Percentiles rank a stretch among this genome's conserved stretches.
Conservation (phyloP, 73 alveolate species). For the Uronychia setigera region DNA sequence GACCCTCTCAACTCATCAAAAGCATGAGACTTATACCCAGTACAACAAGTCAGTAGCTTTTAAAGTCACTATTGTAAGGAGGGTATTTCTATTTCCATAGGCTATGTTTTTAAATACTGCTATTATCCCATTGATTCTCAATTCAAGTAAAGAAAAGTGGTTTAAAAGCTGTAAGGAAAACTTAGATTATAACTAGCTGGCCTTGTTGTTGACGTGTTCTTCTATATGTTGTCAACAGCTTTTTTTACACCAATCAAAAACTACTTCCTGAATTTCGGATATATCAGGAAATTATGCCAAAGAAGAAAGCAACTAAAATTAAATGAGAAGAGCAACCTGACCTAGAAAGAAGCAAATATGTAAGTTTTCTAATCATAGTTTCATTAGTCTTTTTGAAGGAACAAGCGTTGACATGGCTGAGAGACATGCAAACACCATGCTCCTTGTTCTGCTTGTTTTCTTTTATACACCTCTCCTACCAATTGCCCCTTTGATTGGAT, state of each 20-base stretch:
- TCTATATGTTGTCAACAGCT: slow-evolving; percentile 15
- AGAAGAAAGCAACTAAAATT: neutral
- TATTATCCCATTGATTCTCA: slow-evolving; percentile 58
- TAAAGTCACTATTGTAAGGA: slow-evolving; percentile 56
- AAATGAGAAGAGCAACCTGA: slow-evolving; percentile 27
- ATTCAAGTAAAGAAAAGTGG: slow-evolving; percentile 24
- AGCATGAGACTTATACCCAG: slow-evolving; percentile 69
- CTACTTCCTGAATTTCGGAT: slow-evolving; percentile 14
- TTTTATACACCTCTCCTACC: slow-evolving; percentile 61
- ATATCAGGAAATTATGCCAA: slow-evolving; percentile 22
- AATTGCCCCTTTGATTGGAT: slow-evolving; percentile 35
- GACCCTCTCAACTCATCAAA: slow-evolving; percentile 39
- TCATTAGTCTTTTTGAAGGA: slow-evolving; percentile 39
- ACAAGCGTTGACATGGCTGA: slow-evolving; percentile 65
- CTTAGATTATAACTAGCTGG: slow-evolving; percentile 25
- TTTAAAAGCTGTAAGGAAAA: slow-evolving; percentile 7
- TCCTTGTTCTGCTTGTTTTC: slow-evolving; percentile 33
- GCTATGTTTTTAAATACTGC: slow-evolving; percentile 69
- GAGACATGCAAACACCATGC: slow-evolving; percentile 37
- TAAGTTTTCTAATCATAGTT: neutral
- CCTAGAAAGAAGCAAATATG: neutral
- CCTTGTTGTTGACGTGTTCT: slow-evolving; percentile 42
- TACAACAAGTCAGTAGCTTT: slow-evolving; percentile 65
- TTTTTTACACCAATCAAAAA: slow-evolving; percentile 44
- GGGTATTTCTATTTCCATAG: neutral